Percentiles rank a stretch among this genome's conserved stretches.
phyloP scores from a whole-genome alignment of 2,329 filamentous ascomycete species.

The Pyricularia grisea region DNA sequence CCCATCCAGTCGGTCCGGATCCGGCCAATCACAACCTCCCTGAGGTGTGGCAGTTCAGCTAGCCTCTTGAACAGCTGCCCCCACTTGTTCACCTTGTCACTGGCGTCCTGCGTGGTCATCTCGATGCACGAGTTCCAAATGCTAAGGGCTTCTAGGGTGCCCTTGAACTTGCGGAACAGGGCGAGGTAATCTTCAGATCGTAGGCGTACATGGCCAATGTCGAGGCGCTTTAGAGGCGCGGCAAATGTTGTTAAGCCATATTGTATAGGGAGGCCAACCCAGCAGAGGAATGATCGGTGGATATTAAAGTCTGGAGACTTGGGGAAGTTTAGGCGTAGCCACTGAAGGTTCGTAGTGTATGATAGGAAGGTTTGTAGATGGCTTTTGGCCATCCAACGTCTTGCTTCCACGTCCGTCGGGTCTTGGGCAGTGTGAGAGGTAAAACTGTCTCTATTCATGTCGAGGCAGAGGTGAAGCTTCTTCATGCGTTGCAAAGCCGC shows the following conservation, averaged over 20 bases:
- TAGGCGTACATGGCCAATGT: not conserved
- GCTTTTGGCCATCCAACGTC: slow-evolving; percentile 10
- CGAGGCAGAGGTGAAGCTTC: slow-evolving; percentile 30
- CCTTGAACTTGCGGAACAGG: not conserved
- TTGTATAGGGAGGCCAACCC: not conserved
- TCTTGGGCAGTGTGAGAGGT: not conserved
- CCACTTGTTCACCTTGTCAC: not conserved
- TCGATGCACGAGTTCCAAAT: not conserved
- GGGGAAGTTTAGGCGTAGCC: slow-evolving; percentile 43
- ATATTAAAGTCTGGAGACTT: not conserved
- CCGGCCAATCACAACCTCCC: not conserved
- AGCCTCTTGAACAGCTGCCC: not conserved
- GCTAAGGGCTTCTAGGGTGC: not conserved
- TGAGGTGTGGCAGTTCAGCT: not conserved
- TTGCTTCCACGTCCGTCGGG: slow-evolving; percentile 10
- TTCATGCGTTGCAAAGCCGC: slow-evolving; percentile 35
- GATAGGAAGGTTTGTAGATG: slow-evolving; percentile 25
- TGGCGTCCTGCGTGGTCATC: not conserved
- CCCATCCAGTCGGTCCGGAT: not conserved
- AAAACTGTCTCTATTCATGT: slow-evolving; percentile 1
- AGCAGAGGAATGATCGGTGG: not conserved
- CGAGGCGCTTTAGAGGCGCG: slow-evolving; percentile 1
- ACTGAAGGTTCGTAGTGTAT: slow-evolving; percentile 30
- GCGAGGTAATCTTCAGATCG: not conserved
- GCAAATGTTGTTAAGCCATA: not conserved